Conservation (phyloP, 768 basidiomycete species). For the Suillus paluster region DNA sequence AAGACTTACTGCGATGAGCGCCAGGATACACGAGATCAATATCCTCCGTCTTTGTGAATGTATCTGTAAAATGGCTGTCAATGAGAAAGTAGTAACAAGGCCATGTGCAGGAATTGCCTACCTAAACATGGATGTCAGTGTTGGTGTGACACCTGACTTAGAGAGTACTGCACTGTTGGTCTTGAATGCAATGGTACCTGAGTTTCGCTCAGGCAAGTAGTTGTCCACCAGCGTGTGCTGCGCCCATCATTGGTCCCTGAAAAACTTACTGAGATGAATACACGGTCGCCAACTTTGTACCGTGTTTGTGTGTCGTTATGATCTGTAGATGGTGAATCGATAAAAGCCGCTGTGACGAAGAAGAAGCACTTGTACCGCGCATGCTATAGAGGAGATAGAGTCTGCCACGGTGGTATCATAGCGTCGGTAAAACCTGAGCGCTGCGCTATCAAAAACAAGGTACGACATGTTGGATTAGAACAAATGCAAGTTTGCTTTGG, state of each 20-base stretch:
- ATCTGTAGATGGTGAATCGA: background rate
- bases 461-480: background rate
- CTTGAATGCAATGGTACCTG: no score
- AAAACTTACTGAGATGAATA: background rate
- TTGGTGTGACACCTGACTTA: no score
- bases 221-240: background rate
- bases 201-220: no score
- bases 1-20: no score
- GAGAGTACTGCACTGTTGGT: no score
- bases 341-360: background rate
- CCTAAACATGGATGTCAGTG: no score
- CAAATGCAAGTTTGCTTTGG: background rate
- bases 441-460: background rate
- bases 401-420: background rate
- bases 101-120: no score
- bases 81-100: no score
- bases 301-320: background rate
- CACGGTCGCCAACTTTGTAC: background rate
- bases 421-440: background rate
- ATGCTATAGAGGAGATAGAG: background rate
- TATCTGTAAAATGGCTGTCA: no score
- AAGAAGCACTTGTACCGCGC: background rate
- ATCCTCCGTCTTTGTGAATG: no score
- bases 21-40: no score
- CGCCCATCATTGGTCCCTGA: background rate